These are phyloP conservation scores for Aspergillus ruber DNA, from an alignment of 2,329 filamentous ascomycete genomes.

Conservation along the genomic window DNA sequence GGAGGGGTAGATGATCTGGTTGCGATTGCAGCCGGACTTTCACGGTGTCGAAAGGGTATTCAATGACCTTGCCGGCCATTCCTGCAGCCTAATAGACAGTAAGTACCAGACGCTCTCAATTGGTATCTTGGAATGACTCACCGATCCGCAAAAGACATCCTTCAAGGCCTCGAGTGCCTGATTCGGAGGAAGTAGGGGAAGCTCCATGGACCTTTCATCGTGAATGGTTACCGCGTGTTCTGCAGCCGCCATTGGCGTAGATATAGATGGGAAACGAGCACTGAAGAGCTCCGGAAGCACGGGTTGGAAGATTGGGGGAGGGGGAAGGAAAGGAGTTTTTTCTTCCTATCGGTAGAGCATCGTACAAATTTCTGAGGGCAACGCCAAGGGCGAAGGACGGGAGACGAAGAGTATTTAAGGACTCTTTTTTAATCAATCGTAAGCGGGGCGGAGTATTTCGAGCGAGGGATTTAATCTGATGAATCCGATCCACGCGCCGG, in stretches of 20 bases:
- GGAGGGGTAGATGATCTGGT: slow-evolving; percentile 71
- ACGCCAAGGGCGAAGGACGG: neutral
- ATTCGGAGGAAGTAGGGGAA: slow-evolving; percentile 34
- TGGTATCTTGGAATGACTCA: slow-evolving; percentile 38
- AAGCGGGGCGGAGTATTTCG: slow-evolving; percentile 15
- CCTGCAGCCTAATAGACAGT: slow-evolving; percentile 59
- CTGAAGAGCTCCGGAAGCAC: neutral
- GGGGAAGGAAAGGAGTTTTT: neutral
- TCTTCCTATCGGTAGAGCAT: slow-evolving; percentile 22
- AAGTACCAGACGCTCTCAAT: slow-evolving; percentile 1
- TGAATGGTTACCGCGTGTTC: slow-evolving; percentile 31
- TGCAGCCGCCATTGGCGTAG: slow-evolving; percentile 30
- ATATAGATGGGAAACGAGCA: slow-evolving; percentile 5
- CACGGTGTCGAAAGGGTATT: slow-evolving; percentile 97
- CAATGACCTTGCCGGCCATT: slow-evolving; percentile 87
- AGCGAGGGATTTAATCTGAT: slow-evolving; percentile 13
- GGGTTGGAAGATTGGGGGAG: neutral
- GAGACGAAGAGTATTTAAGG: slow-evolving; percentile 7
- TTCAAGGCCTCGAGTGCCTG: slow-evolving; percentile 66
- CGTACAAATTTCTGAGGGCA: slow-evolving; percentile 10
- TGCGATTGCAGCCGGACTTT: slow-evolving; percentile 98
- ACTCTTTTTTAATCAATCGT: neutral
- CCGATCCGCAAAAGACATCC: slow-evolving; percentile 82
- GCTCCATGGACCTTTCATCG: slow-evolving; percentile 36
- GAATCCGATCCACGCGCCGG: slow-evolving; percentile 13